A percentile compares a stretch with the other conserved stretches of the same genome.
Conservation (phyloP, 2,329 filamentous ascomycete species). For the Mollisiaceae sp. region DNA sequence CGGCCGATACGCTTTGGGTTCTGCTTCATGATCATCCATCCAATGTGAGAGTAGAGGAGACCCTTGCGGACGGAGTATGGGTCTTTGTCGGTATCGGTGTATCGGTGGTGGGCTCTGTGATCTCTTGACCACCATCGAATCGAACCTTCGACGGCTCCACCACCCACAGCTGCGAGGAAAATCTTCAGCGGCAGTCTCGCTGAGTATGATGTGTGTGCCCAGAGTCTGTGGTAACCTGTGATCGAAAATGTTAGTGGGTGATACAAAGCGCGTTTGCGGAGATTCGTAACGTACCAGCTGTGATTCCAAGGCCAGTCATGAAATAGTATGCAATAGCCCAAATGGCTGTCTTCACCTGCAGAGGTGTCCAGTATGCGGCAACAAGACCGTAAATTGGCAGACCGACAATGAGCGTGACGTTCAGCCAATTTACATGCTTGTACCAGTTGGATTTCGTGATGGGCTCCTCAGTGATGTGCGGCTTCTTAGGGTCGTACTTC, state of each 20-base stretch:
- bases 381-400: conserved; percentile 77
- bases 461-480: conserved; percentile 83
- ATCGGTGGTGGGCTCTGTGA: conserved; percentile 87
- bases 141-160: conserved; percentile 83
- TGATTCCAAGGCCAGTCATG: conserved; percentile 81
- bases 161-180: conserved; percentile 81
- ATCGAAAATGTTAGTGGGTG: conserved; percentile 13
- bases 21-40: conserved; percentile 94
- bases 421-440: conserved; percentile 94
- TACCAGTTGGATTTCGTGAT: conserved; percentile 86
- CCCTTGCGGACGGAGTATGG: conserved; percentile 92
- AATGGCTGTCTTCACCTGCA: conserved; percentile 72
- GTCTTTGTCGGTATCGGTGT: conserved; percentile 91
- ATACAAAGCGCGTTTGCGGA: background rate
- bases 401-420: conserved; percentile 79
- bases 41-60: conserved; percentile 80
- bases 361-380: conserved; percentile 77
- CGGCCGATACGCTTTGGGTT: conserved; percentile 88
- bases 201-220: conserved; percentile 86
- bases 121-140: conserved; percentile 89
- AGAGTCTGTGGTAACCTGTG: conserved; percentile 77
- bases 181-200: conserved; percentile 77
- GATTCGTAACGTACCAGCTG: conserved; percentile 62
- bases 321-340: conserved; percentile 83
- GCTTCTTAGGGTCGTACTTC: conserved; percentile 66